Evolutionary conservation across 768 basidiomycete species (phyloP), one percentile per base, ranked within the genome.

Genomic region (Russula olivacea): DNA sequence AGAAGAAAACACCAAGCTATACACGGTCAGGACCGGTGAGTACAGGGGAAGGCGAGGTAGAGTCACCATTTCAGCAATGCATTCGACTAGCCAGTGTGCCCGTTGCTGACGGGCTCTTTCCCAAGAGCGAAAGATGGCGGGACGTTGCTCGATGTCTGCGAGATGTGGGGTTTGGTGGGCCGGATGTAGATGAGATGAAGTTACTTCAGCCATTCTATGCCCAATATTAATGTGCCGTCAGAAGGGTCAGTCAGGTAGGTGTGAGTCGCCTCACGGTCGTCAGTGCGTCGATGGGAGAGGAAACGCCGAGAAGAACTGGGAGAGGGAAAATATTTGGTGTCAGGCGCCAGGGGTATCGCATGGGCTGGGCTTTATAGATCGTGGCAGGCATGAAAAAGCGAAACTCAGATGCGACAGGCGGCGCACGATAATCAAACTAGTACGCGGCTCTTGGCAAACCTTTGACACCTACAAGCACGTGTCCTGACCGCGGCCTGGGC

Each of bases 21-120:
- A 5, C 15, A 38, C 21, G 25, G 30, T 56, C 8, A 65, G 32
- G 19, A 49, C 45, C 11, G 47, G 40, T 40, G 7, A 19, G 14
- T 9, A 25, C 38, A 14, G 43, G 34, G 19, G 10, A 40, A 17
- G 30, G 30, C 15, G 28, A 43, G 28, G 32, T 11, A 14, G 8
- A 70, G 72, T 70, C 69, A 87, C 85, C 67, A 76, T 73, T 72
- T 89, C 88, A 10, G 85, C 86, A 45, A 87, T 74, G 66, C 81
- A 77, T 70, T 89, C 83, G 14, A 80, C 74, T 1, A 81, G 58
- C 79, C 82, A 79, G 63, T 86, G 87, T 6, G 78, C 72, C 36
- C 76, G 72, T 49, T 59, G 64, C 69, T 73, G 72, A 36, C 71
- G 61, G 21, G 74, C 67, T 64, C 69, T 79, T 66, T 86, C 85